Conservation (phyloP, 352 stramenopile genomes). For the Globisporangium lucens region DNA sequence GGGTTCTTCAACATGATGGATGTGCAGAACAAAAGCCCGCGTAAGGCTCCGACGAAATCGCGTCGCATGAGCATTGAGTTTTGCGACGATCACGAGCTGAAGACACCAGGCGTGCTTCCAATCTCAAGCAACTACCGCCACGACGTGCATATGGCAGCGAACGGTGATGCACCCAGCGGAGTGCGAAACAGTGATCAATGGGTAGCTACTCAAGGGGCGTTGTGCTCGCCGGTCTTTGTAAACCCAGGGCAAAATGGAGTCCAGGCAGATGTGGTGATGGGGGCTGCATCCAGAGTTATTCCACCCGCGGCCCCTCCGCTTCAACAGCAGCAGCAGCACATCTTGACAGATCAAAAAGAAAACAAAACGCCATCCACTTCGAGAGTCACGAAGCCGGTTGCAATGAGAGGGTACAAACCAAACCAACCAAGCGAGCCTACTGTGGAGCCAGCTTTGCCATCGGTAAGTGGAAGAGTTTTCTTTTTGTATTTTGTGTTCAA, state of each 20-base stretch:
- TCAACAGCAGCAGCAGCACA: slow-evolving; percentile 1
- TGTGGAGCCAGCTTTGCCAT: slow-evolving; percentile 7
- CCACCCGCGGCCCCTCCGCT: background rate
- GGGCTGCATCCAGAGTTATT: background rate
- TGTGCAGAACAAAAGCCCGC: slow-evolving; percentile 17
- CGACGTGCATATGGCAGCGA: background rate
- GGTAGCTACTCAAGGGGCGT: background rate
- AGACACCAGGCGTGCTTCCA: slow-evolving; percentile 9
- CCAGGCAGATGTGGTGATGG: background rate
- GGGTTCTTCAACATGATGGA: slow-evolving; percentile 9
- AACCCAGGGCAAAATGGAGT: background rate
- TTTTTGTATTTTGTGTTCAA: background rate
- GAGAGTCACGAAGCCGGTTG: slow-evolving; percentile 14
- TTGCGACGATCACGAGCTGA: slow-evolving; percentile 8
- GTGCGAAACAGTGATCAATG: background rate
- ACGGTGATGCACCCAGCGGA: background rate
- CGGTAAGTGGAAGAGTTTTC: background rate
- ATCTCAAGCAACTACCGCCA: background rate
- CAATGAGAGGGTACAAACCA: slow-evolving; percentile 9
- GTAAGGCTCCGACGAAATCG: slow-evolving; percentile 7
- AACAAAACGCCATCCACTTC: background rate
- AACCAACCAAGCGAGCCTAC: background rate
- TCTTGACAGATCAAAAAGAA: slow-evolving; percentile 11
- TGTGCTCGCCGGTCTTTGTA: background rate
- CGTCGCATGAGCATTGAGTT: slow-evolving; percentile 12